A percentile compares a stretch with the other conserved stretches of the same genome.
Evolutionary conservation across 2,329 filamentous ascomycete species (phyloP).

Genomic region (Aspergillus transmontanensis): DNA sequence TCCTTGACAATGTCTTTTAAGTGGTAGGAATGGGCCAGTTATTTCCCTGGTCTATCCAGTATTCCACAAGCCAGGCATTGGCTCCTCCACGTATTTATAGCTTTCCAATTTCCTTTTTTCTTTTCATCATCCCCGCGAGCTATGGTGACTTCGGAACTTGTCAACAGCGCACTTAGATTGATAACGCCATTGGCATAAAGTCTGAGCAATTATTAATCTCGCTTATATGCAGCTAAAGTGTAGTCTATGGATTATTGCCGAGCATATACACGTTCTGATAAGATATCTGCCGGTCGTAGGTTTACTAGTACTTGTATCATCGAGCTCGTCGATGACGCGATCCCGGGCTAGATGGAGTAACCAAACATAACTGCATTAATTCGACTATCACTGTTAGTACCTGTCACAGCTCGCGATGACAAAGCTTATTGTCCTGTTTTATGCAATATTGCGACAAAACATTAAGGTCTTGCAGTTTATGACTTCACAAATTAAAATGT

Average conservation of each 20-base stretch:
- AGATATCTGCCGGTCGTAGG: background rate
- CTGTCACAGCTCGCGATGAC: background rate
- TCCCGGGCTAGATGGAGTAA: background rate
- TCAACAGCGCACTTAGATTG: background rate
- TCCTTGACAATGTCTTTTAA: background rate
- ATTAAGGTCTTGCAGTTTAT: no score
- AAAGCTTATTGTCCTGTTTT: no score
- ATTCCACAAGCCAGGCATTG: background rate
- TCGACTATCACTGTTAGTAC: background rate
- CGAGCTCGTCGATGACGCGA: background rate
- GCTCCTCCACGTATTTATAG: background rate
- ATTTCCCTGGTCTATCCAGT: accelerated
- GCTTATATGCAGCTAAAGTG: background rate
- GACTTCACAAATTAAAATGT: no score
- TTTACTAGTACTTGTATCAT: background rate
- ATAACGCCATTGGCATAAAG: background rate
- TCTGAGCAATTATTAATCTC: background rate
- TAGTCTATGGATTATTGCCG: background rate
- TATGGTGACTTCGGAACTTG: background rate
- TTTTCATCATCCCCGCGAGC: background rate
- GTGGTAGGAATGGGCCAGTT: background rate
- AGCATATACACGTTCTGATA: background rate
- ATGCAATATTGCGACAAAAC: no score
- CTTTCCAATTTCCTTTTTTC: accelerated
- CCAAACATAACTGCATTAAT: background rate